phyloP scores from a whole-genome alignment of 2,329 filamentous ascomycete species.

The Emergomyces pasteurianus region DNA sequence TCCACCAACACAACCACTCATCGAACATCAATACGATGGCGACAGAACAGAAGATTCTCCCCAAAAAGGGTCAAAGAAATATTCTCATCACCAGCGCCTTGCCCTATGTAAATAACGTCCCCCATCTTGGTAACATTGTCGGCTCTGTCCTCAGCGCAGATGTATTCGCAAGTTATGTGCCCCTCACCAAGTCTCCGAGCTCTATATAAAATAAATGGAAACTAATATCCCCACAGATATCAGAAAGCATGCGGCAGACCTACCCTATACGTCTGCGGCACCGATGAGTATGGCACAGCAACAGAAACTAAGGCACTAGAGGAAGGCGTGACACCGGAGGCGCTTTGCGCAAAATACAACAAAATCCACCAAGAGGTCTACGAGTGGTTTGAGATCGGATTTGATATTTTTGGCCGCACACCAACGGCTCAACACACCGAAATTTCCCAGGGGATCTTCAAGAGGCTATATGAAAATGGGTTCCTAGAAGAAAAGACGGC shows the following conservation, averaged over 20 bases:
- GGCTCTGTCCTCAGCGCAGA: conserved; percentile 82
- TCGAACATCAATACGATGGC: conserved; percentile 6
- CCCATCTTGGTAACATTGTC: conserved; percentile 81
- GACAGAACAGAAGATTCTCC: conserved; percentile 11
- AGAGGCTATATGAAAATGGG: conserved; percentile 74
- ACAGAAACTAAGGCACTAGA: conserved; percentile 93
- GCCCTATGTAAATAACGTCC: conserved; percentile 69
- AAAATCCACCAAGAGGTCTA: conserved; percentile 82
- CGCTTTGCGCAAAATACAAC: conserved; percentile 89
- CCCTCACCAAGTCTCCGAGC: neutral
- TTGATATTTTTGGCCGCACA: conserved; percentile 90
- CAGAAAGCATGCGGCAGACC: conserved; percentile 14
- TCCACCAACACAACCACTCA: conserved; percentile 6
- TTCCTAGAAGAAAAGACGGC: conserved; percentile 79
- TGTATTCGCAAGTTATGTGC: conserved; percentile 56
- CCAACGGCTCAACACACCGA: conserved; percentile 80
- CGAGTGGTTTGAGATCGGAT: conserved; percentile 89
- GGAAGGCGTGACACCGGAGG: conserved; percentile 66
- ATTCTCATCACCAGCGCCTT: conserved; percentile 85
- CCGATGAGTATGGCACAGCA: conserved; percentile 90
- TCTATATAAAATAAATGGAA: neutral
- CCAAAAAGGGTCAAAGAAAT: conserved; percentile 59
- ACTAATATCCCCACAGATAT: conserved; percentile 7
- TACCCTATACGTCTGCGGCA: conserved; percentile 43
- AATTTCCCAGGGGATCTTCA: conserved; percentile 87